Percentiles rank a stretch among this genome's conserved stretches.
Evolutionary conservation across 352 stramenopile genomes (phyloP).

Genomic region (Phytopythium boreale): DNA sequence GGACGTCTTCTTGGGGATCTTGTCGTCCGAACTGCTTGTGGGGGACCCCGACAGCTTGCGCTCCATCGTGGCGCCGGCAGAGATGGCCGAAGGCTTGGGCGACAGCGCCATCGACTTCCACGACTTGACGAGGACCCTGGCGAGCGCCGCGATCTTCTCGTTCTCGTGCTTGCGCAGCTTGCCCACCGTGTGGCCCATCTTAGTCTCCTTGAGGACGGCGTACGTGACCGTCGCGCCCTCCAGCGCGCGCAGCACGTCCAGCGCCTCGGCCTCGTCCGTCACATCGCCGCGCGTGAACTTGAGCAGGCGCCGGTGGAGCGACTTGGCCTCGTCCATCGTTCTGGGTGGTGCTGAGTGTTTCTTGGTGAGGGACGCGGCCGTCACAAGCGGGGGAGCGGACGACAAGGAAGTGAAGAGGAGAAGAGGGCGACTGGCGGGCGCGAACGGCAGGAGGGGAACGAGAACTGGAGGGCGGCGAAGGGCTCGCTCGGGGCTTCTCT

Average conservation of each 20-base stretch:
- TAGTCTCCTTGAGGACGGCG: constrained; percentile 78
- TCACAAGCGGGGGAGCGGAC: no score
- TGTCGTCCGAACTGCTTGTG: constrained; percentile 18
- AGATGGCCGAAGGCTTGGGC: constrained; percentile 26
- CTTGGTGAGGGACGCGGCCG: no score
- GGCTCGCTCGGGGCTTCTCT: no score
- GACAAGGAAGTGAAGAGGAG: no score
- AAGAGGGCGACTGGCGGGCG: no score
- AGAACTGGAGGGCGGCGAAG: no score
- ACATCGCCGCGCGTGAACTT: constrained; percentile 70
- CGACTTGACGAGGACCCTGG: constrained; percentile 78
- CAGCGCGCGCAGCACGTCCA: constrained; percentile 63
- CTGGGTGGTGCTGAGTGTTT: no score
- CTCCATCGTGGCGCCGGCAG: constrained; percentile 11
- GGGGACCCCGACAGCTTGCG: constrained; percentile 20
- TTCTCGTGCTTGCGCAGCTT: constrained; percentile 89
- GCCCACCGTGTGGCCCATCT: constrained; percentile 79
- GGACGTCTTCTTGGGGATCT: constrained; percentile 10
- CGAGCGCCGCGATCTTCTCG: constrained; percentile 71
- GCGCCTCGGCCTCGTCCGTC: constrained; percentile 48
- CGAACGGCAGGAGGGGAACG: no score
- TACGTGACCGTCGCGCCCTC: constrained; percentile 61
- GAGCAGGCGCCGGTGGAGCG: constrained; percentile 63
- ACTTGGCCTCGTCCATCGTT: constrained; percentile 62
- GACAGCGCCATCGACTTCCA: constrained; percentile 87